These are phyloP conservation scores for Ottelia alismoides DNA, from an alignment of 106 monocot species.

Conservation along the genomic window DNA sequence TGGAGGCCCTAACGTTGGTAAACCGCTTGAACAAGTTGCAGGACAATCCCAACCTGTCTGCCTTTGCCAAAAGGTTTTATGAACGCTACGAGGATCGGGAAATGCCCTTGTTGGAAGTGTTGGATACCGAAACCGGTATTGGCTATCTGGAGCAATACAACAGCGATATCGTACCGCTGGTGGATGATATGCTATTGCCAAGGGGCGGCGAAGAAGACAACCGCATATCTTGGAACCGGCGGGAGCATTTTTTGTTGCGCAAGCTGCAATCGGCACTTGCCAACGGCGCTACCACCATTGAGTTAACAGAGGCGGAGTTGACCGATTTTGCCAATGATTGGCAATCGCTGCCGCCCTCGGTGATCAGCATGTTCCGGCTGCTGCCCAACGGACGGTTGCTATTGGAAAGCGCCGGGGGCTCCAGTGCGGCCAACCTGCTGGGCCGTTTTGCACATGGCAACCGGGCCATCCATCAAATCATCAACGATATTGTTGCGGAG, in stretches of 20 bases:
- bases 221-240: background rate
- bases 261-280: background rate
- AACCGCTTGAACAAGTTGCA: background rate
- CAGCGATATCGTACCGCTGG: background rate
- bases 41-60: background rate
- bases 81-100: background rate
- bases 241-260: background rate
- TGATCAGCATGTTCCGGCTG: background rate
- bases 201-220: background rate
- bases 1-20: background rate
- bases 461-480: background rate
- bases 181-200: background rate
- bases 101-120: background rate
- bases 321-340: background rate
- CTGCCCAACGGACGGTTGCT: background rate
- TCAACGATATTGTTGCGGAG: background rate
- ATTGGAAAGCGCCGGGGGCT: background rate
- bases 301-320: background rate
- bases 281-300: background rate
- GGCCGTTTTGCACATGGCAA: background rate
- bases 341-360: background rate
- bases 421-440: background rate
- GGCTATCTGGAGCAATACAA: background rate
- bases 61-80: background rate
- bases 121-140: background rate